Conservation (phyloP, 148 eudicot genomes). For the Vaccinium darrowii region DNA sequence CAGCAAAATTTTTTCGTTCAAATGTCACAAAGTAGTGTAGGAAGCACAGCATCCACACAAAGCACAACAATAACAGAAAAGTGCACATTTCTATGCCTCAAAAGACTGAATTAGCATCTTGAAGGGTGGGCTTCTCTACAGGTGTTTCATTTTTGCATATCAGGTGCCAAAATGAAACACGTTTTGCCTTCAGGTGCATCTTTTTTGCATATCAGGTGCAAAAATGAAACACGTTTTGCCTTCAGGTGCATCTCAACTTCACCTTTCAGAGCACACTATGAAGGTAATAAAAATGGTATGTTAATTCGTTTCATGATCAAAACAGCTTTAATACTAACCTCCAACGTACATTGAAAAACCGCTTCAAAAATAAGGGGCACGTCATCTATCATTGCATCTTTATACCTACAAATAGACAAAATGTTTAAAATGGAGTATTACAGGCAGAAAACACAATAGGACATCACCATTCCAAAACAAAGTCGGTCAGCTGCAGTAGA, state of each 20-base stretch:
- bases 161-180: background rate
- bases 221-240: background rate
- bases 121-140: background rate
- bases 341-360: slow-evolving; percentile 91
- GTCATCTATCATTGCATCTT: slow-evolving; percentile 86
- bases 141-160: background rate
- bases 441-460: background rate
- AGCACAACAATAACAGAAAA: background rate
- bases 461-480: background rate
- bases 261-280: background rate
- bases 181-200: background rate
- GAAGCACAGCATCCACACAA: background rate
- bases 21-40: slow-evolving; percentile 63
- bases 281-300: background rate
- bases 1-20: slow-evolving; percentile 96
- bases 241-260: background rate
- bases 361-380: slow-evolving; percentile 95
- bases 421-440: background rate
- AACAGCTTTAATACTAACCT: slow-evolving; percentile 43
- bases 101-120: background rate
- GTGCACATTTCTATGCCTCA: background rate
- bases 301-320: background rate
- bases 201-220: background rate
- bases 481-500: background rate
- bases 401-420: slow-evolving; percentile 51